phyloP scores from a whole-genome alignment of 257 asterid species.

The Solanum virginianum region DNA sequence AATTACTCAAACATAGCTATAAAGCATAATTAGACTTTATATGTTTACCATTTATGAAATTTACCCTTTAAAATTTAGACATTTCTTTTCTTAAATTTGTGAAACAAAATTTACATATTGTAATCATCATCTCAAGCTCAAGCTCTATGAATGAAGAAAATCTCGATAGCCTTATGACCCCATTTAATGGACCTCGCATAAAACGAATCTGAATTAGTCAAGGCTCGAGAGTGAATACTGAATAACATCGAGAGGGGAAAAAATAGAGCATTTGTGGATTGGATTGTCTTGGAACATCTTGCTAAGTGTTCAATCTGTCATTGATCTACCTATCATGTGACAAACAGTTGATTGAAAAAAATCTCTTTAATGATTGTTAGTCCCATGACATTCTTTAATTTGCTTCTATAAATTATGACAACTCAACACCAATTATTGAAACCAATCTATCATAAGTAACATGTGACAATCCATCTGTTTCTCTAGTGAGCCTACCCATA shows the following conservation, averaged over 20 bases:
- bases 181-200: neutral
- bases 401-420: neutral
- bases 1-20: too few species aligned
- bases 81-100: neutral
- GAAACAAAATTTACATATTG: neutral
- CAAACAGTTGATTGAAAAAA: neutral
- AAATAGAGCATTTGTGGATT: neutral
- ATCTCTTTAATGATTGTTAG: neutral
- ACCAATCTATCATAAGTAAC: neutral
- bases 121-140: neutral
- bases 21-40: too few species aligned
- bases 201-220: neutral
- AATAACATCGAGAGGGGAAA: neutral
- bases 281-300: neutral
- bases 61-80: too few species aligned
- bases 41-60: too few species aligned
- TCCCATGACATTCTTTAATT: neutral
- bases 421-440: neutral
- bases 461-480: neutral
- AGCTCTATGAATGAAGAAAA: neutral
- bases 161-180: too few species aligned
- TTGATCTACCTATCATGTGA: neutral
- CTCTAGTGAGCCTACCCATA: neutral
- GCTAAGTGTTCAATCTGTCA: neutral
- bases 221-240: neutral